phyloP scores from a whole-genome alignment of 129 eudicot genomes.

The Erigeron canadensis region DNA sequence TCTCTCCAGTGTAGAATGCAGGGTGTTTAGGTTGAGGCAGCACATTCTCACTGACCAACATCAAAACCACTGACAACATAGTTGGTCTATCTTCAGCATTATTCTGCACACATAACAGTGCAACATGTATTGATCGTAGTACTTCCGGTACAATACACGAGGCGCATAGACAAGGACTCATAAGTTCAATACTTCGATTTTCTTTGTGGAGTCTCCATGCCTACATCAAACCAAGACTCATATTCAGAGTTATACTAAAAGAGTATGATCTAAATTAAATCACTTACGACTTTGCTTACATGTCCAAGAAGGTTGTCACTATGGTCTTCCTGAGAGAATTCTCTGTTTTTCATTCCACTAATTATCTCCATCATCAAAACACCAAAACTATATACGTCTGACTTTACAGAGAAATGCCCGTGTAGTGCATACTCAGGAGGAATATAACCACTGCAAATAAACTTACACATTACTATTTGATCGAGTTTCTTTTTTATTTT shows the following conservation, averaged over 20 bases:
- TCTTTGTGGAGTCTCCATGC: constrained; percentile 3
- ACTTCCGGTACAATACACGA: constrained; percentile 16
- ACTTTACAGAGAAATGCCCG: constrained; percentile 38
- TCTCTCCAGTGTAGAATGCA: constrained; percentile 27
- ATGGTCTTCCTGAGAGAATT: constrained; percentile 33
- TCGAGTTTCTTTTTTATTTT: too few species aligned
- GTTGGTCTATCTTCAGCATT: constrained; percentile 42
- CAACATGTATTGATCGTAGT: constrained; percentile 28
- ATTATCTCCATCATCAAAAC: background rate
- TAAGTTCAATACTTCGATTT: background rate
- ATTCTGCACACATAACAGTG: constrained; percentile 29
- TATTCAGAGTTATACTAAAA: background rate
- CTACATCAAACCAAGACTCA: background rate
- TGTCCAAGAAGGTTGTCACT: constrained; percentile 45
- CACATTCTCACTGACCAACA: constrained; percentile 27
- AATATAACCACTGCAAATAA: constrained; percentile 36
- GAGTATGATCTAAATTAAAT: too few species aligned
- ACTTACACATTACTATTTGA: too few species aligned
- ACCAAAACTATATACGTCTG: constrained; percentile 23
- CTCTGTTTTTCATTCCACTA: constrained; percentile 42
- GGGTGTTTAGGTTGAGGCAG: constrained; percentile 33
- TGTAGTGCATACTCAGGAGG: constrained; percentile 46
- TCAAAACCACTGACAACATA: constrained; percentile 38
- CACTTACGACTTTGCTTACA: constrained; percentile 18
- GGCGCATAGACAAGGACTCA: background rate